Conservation (phyloP, 495 filamentous ascomycete species). For the Eremomyces bilateralis region DNA sequence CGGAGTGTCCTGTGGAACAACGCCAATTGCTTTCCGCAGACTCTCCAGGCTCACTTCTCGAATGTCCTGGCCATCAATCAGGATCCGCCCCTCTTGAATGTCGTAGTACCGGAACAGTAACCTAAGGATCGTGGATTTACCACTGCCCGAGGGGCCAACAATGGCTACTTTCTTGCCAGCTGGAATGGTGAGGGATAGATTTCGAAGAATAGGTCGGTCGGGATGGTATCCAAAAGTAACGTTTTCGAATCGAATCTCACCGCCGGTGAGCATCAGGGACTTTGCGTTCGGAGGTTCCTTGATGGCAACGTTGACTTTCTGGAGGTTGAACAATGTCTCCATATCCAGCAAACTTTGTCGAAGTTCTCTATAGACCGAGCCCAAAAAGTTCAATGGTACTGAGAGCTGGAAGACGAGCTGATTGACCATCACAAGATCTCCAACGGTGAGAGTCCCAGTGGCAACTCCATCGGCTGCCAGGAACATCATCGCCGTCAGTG, state of each 20-base stretch:
- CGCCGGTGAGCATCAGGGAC: constrained; percentile 48
- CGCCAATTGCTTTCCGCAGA: constrained; percentile 68
- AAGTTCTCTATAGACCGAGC: constrained; percentile 87
- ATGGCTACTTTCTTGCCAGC: constrained; percentile 90
- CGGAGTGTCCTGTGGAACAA: constrained; percentile 93
- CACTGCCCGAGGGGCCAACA: constrained; percentile 86
- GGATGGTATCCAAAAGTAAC: constrained; percentile 83
- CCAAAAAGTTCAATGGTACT: constrained; percentile 87
- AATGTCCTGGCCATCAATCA: constrained; percentile 86
- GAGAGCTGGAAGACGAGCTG: constrained; percentile 97
- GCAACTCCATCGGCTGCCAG: constrained; percentile 77
- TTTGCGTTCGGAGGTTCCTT: constrained; percentile 53
- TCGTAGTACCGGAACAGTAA: constrained; percentile 92
- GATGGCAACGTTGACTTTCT: constrained; percentile 86
- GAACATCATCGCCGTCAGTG: constrained; percentile 96
- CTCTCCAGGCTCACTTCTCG: constrained; percentile 63
- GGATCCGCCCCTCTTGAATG: constrained; percentile 63
- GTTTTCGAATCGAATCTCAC: constrained; percentile 83
- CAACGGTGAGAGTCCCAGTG: constrained; percentile 62
- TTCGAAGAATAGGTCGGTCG: constrained; percentile 69
- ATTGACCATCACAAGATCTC: constrained; percentile 95
- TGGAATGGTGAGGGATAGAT: constrained; percentile 72
- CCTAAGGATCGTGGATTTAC: constrained; percentile 81
- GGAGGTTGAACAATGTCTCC: constrained; percentile 97
- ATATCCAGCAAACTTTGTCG: constrained; percentile 89